Evolutionary conservation across 1,284 basidiomycete species (phyloP).

Genomic region (Malassezia psittaci): DNA sequence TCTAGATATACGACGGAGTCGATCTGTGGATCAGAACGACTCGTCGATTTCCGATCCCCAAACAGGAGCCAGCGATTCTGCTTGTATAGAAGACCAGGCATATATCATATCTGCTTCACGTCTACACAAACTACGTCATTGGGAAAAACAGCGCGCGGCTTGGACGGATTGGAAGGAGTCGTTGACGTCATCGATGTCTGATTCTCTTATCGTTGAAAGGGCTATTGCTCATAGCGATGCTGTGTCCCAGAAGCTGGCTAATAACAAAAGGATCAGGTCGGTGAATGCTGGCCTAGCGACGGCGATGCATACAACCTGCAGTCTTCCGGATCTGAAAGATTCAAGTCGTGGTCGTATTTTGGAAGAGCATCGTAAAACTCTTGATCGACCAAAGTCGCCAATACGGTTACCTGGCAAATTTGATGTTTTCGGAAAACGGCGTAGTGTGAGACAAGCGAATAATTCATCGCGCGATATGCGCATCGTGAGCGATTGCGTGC

Average conservation of each 20-base stretch:
- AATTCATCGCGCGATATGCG: not conserved
- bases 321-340: not conserved
- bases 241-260: not conserved
- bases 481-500: conserved; percentile 1
- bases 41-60: not conserved
- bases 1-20: not conserved
- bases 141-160: not conserved
- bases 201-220: not conserved
- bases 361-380: too few species aligned
- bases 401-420: not conserved
- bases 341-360: too few species aligned
- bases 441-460: not conserved
- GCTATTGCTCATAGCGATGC: not conserved
- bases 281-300: not conserved
- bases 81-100: conserved; percentile 7
- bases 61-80: not conserved
- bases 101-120: conserved; percentile 5
- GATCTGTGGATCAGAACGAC: not conserved
- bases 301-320: not conserved
- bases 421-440: conserved; percentile 6
- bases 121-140: conserved; percentile 5
- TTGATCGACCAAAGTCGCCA: too few species aligned
- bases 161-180: not conserved
- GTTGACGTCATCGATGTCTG: not conserved
- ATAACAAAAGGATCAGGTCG: not conserved